Evolutionary conservation across 805 yeast species (phyloP), one percentile per base, ranked within the genome.

Genomic region (Zygotorulaspora chibaensis): DNA sequence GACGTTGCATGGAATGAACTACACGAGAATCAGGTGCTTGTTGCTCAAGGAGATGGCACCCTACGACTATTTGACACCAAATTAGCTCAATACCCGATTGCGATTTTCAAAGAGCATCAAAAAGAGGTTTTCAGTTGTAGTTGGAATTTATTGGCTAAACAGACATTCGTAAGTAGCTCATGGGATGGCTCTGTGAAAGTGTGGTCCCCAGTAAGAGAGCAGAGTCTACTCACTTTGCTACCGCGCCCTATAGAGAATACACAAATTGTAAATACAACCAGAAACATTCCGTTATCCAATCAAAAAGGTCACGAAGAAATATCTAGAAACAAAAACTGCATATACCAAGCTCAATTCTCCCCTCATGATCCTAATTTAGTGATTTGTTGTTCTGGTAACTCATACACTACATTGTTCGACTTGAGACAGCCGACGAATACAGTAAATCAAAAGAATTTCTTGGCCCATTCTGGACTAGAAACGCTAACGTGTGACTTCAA

Each of bases 171-270:
- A 33, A 76, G 91, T 15, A 77, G 90, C 23, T 84, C 95, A 8
- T 91, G 98, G 98, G 98, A 91, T 63, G 96, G 97, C 0, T 70
- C 84, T 0, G 76, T 90, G 31, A 87, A 87, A 63, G 59, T 87
- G 3, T 87, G 95, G 95, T 65, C 81, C 0, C 89, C 93, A 0
- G 64, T 65, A 33, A 70, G 89, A 46, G 67, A 64, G 25, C 68
- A 72, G 15, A 79, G 88, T 20, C 50, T 87, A 45, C 39, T 80
- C 46, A 83, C 90, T 0, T 68, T 87, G 36, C 61, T 69, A 20
- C 66, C 72, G 1, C 47, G 52, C 2, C 49, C 56, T 15, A 61
- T 68, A 15, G 57, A 53, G 43, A 70, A 63, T 50, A 61, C 57
- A 25, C 42, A 48, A 20, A 31, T 33, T 17, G 48, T 52, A 10